Conservation (phyloP, 2,329 filamentous ascomycete species). For the Fusarium odoratissimum region DNA sequence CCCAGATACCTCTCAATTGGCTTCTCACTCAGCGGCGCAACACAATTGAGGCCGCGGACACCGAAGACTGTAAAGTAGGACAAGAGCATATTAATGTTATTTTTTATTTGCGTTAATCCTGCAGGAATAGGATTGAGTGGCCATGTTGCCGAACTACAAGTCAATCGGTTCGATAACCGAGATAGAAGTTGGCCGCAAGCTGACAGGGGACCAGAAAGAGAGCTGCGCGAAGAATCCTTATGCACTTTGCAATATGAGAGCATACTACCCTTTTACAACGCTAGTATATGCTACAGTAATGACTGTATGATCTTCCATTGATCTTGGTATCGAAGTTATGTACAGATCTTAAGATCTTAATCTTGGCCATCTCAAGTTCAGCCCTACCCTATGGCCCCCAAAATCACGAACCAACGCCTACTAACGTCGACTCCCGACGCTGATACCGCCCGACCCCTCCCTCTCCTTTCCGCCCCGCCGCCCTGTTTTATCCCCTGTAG, state of each 20-base stretch:
- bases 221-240: accelerated
- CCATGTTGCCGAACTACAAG: accelerated
- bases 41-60: too few species aligned
- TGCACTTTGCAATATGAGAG: accelerated
- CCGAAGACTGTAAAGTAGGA: not conserved
- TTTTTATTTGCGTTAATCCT: accelerated
- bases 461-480: not conserved
- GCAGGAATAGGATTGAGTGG: accelerated
- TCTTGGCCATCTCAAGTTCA: not conserved
- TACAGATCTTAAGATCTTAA: too few species aligned
- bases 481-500: not conserved
- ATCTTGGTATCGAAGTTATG: too few species aligned
- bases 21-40: not conserved
- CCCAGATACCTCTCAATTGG: not conserved
- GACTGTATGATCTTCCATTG: accelerated
- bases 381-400: slow-evolving; percentile 1
- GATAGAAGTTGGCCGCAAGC: too few species aligned
- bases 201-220: not conserved
- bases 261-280: accelerated
- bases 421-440: too few species aligned
- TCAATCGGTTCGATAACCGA: accelerated
- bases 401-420: not conserved
- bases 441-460: not conserved
- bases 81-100: too few species aligned
- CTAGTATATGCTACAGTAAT: accelerated